These are phyloP conservation scores for Ustanciosporium gigantosporum DNA, from an alignment of 1,284 basidiomycete species.

Conservation along the genomic window DNA sequence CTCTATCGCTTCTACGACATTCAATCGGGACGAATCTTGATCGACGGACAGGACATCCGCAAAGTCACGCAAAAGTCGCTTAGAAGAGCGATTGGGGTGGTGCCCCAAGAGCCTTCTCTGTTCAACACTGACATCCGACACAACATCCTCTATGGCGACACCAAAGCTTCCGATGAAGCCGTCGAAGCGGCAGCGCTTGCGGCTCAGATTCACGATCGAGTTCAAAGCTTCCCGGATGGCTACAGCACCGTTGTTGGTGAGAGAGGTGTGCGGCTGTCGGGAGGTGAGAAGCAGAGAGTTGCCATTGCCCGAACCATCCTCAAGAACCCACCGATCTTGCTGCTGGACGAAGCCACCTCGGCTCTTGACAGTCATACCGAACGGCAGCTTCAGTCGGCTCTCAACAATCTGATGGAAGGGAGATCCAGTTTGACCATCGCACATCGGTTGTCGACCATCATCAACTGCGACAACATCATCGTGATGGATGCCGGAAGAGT, in stretches of 20 bases:
- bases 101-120: slow-evolving; percentile 64
- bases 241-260: slow-evolving; percentile 77
- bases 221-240: slow-evolving; percentile 72
- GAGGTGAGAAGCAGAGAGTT: slow-evolving; percentile 76
- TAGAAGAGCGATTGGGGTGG: slow-evolving; percentile 75
- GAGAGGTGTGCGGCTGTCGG: slow-evolving; percentile 73
- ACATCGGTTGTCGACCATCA: slow-evolving; percentile 58
- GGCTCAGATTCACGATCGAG: slow-evolving; percentile 59
- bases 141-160: slow-evolving; percentile 56
- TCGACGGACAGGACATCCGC: slow-evolving; percentile 82
- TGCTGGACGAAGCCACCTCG: slow-evolving; percentile 79
- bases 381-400: slow-evolving; percentile 52
- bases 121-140: slow-evolving; percentile 75
- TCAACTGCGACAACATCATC: slow-evolving; percentile 58
- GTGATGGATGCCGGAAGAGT: slow-evolving; percentile 48
- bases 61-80: slow-evolving; percentile 78
- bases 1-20: slow-evolving; percentile 89
- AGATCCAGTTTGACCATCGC: slow-evolving; percentile 58
- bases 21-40: slow-evolving; percentile 61
- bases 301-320: slow-evolving; percentile 82
- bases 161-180: slow-evolving; percentile 49
- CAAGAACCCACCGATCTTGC: slow-evolving; percentile 80
- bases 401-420: slow-evolving; percentile 56
- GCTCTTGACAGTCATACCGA: slow-evolving; percentile 62
- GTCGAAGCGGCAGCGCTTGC: slow-evolving; percentile 52